Conservation (phyloP, 169 alveolate genomes). For the Eimeria falciformis region DNA sequence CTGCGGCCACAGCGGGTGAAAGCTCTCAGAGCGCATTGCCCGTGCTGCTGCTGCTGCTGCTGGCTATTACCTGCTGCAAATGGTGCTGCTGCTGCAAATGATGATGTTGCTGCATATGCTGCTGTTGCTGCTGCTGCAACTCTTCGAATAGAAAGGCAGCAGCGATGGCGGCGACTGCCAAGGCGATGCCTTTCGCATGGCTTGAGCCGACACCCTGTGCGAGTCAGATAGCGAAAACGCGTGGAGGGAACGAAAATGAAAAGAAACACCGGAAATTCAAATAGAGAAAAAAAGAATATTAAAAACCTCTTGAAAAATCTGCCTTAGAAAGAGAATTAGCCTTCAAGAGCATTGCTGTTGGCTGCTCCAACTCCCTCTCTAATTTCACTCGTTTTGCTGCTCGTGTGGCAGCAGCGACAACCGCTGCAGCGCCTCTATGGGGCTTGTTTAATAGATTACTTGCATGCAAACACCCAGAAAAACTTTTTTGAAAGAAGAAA, state of each 20-base stretch:
- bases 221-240: neutral
- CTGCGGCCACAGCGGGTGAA: neutral
- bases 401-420: neutral
- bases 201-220: neutral
- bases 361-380: neutral
- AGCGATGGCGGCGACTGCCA: neutral
- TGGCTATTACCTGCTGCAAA: neutral
- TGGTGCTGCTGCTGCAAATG: no score
- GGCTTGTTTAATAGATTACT: neutral
- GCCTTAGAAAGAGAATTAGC: neutral
- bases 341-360: neutral
- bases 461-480: neutral
- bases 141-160: neutral
- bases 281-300: no score
- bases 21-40: neutral
- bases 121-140: neutral
- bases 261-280: neutral
- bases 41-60: constrained; percentile 16
- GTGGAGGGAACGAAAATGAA: neutral
- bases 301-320: neutral
- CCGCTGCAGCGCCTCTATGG: neutral
- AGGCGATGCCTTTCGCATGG: no score
- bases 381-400: neutral
- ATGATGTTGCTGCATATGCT: neutral
- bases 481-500: neutral